Conservation (phyloP, 352 stramenopile genomes). For the Globisporangium spiculum region DNA sequence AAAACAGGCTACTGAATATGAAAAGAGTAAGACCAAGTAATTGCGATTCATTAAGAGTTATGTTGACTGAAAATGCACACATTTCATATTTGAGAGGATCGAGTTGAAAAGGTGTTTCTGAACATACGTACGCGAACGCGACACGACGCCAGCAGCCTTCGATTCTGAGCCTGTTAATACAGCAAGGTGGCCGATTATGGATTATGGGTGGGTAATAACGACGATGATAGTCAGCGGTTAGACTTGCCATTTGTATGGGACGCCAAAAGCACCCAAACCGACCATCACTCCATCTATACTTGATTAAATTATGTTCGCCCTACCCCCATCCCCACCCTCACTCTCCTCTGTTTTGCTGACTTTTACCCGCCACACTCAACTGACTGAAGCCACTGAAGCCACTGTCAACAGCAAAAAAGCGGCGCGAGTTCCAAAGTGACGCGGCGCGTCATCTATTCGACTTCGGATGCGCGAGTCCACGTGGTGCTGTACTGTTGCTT, state of each 20-base stretch:
- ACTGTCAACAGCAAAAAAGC: background rate
- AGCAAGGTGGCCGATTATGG: background rate
- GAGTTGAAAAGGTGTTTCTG: background rate
- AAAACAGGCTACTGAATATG: background rate
- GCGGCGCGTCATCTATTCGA: background rate
- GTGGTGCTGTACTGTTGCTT: background rate
- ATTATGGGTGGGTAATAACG: background rate
- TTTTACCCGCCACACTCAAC: slow-evolving; percentile 3
- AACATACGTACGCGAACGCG: background rate
- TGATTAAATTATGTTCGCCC: background rate
- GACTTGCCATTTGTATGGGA: background rate
- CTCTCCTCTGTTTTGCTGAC: background rate
- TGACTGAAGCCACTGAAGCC: background rate
- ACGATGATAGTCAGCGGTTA: background rate
- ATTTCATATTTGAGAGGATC: background rate
- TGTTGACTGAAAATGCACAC: background rate
- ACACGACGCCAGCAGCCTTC: background rate
- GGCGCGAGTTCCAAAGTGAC: background rate
- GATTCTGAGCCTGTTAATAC: background rate
- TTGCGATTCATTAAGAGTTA: background rate
- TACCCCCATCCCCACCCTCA: background rate
- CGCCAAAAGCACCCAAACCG: background rate
- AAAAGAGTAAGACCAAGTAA: no score
- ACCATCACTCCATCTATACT: background rate
- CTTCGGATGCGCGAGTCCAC: background rate